phyloP scores from a whole-genome alignment of 2,329 filamentous ascomycete species.

The Talaromyces sp. region DNA sequence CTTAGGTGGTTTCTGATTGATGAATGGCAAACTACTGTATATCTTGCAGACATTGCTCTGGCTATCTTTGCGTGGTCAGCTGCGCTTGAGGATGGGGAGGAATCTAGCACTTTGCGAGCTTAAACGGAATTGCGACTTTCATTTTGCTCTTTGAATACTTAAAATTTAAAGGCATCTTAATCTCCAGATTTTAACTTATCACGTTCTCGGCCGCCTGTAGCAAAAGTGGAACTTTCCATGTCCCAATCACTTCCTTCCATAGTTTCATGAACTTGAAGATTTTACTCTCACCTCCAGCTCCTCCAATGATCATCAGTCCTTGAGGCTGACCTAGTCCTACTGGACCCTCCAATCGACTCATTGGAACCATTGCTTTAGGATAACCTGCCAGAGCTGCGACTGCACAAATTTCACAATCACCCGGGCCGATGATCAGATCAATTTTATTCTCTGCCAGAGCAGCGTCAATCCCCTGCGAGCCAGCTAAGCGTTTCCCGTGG shows the following conservation, averaged over 20 bases:
- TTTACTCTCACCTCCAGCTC: not conserved
- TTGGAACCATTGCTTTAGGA: conserved; percentile 7
- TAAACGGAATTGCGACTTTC: not conserved
- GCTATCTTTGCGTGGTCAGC: not conserved
- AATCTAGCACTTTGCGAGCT: not conserved
- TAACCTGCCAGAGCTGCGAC: conserved; percentile 7
- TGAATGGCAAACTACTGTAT: not conserved
- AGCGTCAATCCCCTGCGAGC: conserved; percentile 2
- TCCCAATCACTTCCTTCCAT: conserved; percentile 5
- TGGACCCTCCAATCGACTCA: conserved; percentile 5
- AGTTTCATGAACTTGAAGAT: conserved; percentile 6
- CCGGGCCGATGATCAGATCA: conserved; percentile 8
- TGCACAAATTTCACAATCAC: conserved; percentile 2
- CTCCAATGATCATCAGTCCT: conserved; percentile 3
- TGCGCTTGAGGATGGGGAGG: not conserved
- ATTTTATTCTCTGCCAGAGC: conserved; percentile 1
- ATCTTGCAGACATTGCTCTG: not conserved
- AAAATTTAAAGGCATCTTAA: not conserved
- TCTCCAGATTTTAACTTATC: not conserved
- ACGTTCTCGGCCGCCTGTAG: not conserved
- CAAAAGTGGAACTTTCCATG: conserved; percentile 4
- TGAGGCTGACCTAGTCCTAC: conserved; percentile 3
- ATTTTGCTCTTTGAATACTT: not conserved
- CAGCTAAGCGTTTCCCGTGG: not conserved
- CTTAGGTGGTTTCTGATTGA: not conserved